These are phyloP conservation scores for Phytophthora pseudosyringae DNA, from an alignment of 352 stramenopile genomes.

Conservation along the genomic window DNA sequence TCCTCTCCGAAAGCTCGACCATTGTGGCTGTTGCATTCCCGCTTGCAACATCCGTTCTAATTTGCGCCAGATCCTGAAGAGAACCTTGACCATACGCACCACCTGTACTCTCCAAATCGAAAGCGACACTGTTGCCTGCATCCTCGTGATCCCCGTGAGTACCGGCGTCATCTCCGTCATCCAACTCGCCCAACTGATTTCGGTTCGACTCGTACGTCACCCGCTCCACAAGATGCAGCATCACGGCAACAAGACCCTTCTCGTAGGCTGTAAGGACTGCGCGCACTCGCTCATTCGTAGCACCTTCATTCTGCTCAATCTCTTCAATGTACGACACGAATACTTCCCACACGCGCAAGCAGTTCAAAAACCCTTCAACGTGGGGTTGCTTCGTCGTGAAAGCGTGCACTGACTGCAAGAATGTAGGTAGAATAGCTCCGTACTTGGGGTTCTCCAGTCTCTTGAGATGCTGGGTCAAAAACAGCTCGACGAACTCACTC, in stretches of 20 bases:
- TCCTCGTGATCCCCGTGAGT: conserved; percentile 44
- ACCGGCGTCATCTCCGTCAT: conserved; percentile 48
- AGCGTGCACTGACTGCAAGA: conserved; percentile 62
- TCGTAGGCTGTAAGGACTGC: conserved; percentile 72
- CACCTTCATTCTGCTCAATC: conserved; percentile 70
- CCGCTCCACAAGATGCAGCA: conserved; percentile 80
- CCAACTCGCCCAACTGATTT: conserved; percentile 69
- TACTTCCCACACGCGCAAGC: conserved; percentile 82
- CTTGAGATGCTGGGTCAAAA: conserved; percentile 78
- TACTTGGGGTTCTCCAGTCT: conserved; percentile 69
- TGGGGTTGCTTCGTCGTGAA: conserved; percentile 80
- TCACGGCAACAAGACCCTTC: conserved; percentile 69
- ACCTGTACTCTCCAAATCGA: conserved; percentile 45
- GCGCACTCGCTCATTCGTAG: conserved; percentile 54
- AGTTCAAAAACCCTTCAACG: conserved; percentile 79
- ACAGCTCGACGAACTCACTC: conserved; percentile 75
- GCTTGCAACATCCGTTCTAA: conserved; percentile 50
- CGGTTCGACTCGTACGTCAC: conserved; percentile 72
- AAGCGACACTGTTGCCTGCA: conserved; percentile 38
- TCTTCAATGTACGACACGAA: conserved; percentile 87
- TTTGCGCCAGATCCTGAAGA: conserved; percentile 75
- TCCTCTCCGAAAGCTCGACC: conserved; percentile 69
- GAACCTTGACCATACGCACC: conserved; percentile 58
- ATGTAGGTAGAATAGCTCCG: conserved; percentile 51
- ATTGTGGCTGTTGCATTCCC: conserved; percentile 39